phyloP scores from a whole-genome alignment of 164 flowering plant genomes.

The Vitis riparia region DNA sequence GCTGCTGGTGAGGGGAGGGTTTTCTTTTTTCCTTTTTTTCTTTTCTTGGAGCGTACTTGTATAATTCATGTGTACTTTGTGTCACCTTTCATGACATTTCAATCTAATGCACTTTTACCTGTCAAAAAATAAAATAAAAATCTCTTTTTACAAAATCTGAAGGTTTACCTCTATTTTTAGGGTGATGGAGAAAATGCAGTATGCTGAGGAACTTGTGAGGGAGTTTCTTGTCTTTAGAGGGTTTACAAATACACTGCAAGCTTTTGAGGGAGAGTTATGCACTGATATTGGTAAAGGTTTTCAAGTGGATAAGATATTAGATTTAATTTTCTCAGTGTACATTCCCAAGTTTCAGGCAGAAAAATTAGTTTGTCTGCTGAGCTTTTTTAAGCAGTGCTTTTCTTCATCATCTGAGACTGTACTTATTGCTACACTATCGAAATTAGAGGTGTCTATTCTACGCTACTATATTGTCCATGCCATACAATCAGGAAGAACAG shows the following conservation, averaged over 20 bases:
- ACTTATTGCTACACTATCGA: constrained; percentile 47
- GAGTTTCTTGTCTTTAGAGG: constrained; percentile 92
- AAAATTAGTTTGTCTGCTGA: constrained; percentile 60
- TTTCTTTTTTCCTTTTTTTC: too few species aligned
- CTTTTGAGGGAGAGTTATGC: constrained; percentile 64
- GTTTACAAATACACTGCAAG: constrained; percentile 73
- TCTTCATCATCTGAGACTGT: constrained; percentile 52
- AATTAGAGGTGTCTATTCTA: constrained; percentile 69
- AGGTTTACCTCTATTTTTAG: not conserved
- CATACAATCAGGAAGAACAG: constrained; percentile 56
- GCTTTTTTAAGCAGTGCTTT: constrained; percentile 70
- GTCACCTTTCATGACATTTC: too few species aligned
- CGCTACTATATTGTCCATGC: constrained; percentile 75
- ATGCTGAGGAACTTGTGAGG: constrained; percentile 87
- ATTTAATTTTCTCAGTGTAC: constrained; percentile 70
- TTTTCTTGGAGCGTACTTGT: too few species aligned
- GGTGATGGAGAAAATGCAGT: constrained; percentile 81
- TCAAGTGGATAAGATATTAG: constrained; percentile 79
- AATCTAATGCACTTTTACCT: too few species aligned
- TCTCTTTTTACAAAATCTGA: not conserved
- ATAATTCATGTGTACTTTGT: too few species aligned
- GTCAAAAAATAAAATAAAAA: too few species aligned
- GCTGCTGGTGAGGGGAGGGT: too few species aligned
- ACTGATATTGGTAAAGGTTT: constrained; percentile 89
- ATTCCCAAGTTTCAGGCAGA: constrained; percentile 69